Base-by-base conservation (phyloP, 495 filamentous ascomycete species). In the Zalerion maritima region DNA sequence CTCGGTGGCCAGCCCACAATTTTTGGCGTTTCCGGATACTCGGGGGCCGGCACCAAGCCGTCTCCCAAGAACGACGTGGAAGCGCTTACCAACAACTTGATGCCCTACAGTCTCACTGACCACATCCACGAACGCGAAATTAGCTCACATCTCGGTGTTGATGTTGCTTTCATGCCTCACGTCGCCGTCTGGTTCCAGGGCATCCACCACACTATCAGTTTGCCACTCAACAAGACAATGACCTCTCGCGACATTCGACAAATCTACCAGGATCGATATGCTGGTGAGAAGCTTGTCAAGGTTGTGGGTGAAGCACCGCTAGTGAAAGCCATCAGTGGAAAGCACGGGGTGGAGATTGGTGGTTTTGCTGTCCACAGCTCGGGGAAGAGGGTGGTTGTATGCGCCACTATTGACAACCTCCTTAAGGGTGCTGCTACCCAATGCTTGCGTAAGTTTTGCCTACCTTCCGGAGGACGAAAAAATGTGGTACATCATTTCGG, bases 111-210 rank as follows among this genome's bases (percentile, higher is more conserved):
- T 41, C 54, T 97, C 55, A 92, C 84, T 24, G 85, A 85, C 44
- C 89, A 97, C 63, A 83, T 97, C 39, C 89, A 97, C 57, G 89
- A 97, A 65, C 70, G 71, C 31, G 89, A 97, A 57, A 87, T 96
- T 36, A 75, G 70, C 46, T 42, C 52, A 25, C 86, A 87, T 50
- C 69, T 96, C 6, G 81, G 81, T 24, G 64, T 61, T 12, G 62
- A 72, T 24, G 71, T 94, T 14, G 81, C 81, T 5, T 97, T 97
- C 48, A 75, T 91, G 33, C 89, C 89, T 19, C 89, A 97, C 51
- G 89, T 97, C 12, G 86, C 86, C 11, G 71, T 79, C 14, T 96
- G 89, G 89, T 97, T 97, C 71, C 83, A 91, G 53, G 89, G 89
- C 29, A 97, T 97, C 43, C 78, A 74, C 40, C 86, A 92, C 56